These are phyloP conservation scores for Metschnikowia borealis DNA, from an alignment of 805 yeast species.

Conservation along the genomic window DNA sequence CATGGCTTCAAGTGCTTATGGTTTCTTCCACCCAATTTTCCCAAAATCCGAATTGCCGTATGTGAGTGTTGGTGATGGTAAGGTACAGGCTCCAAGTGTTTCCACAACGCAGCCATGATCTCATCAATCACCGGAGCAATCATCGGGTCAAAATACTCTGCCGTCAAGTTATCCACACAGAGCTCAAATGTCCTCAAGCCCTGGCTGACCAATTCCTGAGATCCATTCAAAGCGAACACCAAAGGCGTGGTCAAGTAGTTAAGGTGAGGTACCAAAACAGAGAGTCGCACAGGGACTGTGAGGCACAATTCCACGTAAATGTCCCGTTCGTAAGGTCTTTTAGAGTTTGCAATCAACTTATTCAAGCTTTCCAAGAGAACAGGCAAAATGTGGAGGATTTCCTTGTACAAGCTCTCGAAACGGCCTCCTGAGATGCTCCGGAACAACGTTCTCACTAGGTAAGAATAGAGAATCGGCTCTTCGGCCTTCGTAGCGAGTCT, in stretches of 20 bases:
- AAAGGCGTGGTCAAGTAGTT: conserved; percentile 86
- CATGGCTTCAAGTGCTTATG: conserved; percentile 80
- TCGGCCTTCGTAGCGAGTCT: conserved; percentile 77
- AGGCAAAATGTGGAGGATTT: conserved; percentile 86
- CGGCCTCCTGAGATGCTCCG: conserved; percentile 96
- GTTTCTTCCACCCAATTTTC: conserved; percentile 95
- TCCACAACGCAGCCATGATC: conserved; percentile 90
- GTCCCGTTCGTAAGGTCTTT: conserved; percentile 87
- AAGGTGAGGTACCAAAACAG: conserved; percentile 90
- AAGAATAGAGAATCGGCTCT: conserved; percentile 88
- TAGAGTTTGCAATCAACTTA: conserved; percentile 74
- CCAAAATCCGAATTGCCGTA: conserved; percentile 86
- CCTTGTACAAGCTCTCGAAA: conserved; percentile 88
- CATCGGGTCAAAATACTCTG: conserved; percentile 95
- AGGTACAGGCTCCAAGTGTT: conserved; percentile 85
- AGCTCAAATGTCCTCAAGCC: conserved; percentile 92
- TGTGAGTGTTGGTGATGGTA: conserved; percentile 94
- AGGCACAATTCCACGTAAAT: conserved; percentile 91
- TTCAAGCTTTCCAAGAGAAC: conserved; percentile 82
- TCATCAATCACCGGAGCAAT: conserved; percentile 95
- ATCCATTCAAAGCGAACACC: conserved; percentile 83
- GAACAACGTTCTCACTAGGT: conserved; percentile 81
- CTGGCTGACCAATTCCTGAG: conserved; percentile 88
- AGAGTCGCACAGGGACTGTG: conserved; percentile 91
- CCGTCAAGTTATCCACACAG: conserved; percentile 93